Evolutionary conservation across 106 monocot genomes (phyloP), one percentile per base, ranked within the genome.

Genomic region (Dioscorea zingiberensis): DNA sequence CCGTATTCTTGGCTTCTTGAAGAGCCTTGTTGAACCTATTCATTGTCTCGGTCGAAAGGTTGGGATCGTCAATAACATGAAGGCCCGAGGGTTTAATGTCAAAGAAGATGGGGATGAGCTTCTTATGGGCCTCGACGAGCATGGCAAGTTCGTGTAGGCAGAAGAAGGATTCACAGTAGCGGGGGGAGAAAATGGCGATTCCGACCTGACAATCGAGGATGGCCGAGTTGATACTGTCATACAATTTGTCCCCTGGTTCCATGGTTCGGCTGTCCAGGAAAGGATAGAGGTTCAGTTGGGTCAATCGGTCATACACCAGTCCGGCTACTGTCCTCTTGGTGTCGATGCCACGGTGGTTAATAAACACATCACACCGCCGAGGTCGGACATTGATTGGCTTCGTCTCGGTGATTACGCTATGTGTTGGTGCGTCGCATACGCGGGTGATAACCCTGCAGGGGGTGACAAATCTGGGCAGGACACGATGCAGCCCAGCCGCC

Each of bases 161-260:
- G 62, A 77, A 85, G 66, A 30, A 49, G 22, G 84, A 85, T 21
- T 85, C 84, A 63, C 77, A 85, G 63, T 81, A 85, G 11, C 74
- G 69, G 0, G 73, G 77, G 1, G 84, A 85, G 53, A 85, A 80
- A 48, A 85, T 74, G 23, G 74, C 76, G 59, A 85, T 45, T 6
- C 77, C 84, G 5, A 85, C 58, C 58, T 70, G 62, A 53, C 73
- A 85, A 18, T 58, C 44, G 8, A 12, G 8, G n/a, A 81, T 58
- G 9, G 48, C 84, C 2, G 62, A 44, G 48, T 66, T 12, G 61
- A 85, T 85, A 57, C 55, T 66, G 18, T 80, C 77, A 18, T 49
- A 54, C 14, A 85, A 26, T 57, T 71, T 76, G 62, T 85, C 84
- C 0, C 84, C 84, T 0, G 84, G 84, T 53, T 68, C 68, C 84